phyloP scores from a whole-genome alignment of 164 flowering plant species.

The Magnolia sinica region DNA sequence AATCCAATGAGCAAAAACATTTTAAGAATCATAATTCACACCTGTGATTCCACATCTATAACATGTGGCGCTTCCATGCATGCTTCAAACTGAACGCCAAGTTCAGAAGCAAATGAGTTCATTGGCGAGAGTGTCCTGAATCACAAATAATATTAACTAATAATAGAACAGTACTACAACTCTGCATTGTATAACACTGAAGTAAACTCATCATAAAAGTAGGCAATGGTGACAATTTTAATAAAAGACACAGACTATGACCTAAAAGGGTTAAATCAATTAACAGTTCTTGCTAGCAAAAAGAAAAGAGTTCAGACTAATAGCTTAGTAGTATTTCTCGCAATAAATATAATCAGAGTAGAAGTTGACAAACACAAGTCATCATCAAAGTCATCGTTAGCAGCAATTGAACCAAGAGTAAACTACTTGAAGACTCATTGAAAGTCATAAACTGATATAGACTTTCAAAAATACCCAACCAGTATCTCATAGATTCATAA shows the following conservation, averaged over 20 bases:
- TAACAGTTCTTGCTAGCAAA: background rate
- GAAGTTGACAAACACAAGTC: background rate
- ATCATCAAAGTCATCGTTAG: background rate
- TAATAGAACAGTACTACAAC: background rate
- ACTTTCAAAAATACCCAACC: no score
- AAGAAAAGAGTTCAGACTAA: background rate
- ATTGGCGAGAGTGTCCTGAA: constrained; percentile 89
- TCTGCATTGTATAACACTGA: background rate
- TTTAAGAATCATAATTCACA: constrained; percentile 12
- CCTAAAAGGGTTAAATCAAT: background rate
- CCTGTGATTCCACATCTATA: constrained; percentile 84
- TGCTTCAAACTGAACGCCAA: constrained; percentile 88
- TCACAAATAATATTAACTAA: constrained; percentile 6
- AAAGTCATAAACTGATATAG: no score
- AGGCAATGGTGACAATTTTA: background rate
- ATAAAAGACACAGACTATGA: background rate
- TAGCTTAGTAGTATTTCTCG: background rate
- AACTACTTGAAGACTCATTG: background rate
- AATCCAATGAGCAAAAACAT: background rate
- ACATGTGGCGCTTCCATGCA: constrained; percentile 98
- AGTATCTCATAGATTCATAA: no score
- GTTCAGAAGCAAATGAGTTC: constrained; percentile 89
- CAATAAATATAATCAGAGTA: background rate
- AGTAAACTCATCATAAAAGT: background rate
- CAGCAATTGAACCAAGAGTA: background rate